Percentiles rank a stretch among this genome's conserved stretches.
phyloP scores from a whole-genome alignment of 176 grass and related monocot genomes.

The Themeda triandra region DNA sequence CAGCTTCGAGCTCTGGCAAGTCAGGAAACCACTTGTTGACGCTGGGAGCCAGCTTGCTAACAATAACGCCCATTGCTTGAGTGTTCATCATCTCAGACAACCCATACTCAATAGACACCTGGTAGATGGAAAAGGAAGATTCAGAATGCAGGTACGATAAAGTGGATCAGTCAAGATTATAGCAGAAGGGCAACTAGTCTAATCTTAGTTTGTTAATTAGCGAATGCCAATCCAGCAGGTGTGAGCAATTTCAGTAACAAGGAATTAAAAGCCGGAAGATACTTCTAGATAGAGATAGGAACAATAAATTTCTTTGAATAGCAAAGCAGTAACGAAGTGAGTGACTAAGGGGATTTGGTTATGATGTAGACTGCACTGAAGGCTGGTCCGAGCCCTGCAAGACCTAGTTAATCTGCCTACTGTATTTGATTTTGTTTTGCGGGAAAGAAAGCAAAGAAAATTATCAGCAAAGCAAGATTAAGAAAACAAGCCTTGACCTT shows the following conservation, averaged over 20 bases:
- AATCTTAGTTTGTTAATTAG: not conserved
- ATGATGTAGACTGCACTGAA: not conserved
- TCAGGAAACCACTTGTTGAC: constrained; percentile 61
- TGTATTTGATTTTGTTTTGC: not conserved
- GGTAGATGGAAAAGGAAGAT: not conserved
- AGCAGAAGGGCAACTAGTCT: not conserved
- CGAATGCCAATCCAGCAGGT: not conserved
- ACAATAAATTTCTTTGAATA: not conserved
- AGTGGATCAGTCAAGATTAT: not conserved
- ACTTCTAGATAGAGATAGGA: too few species aligned
- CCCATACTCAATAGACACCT: constrained; percentile 84
- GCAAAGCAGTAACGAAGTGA: not conserved
- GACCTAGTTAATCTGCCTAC: not conserved
- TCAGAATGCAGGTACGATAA: not conserved
- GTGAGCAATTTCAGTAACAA: not conserved
- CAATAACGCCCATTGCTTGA: constrained; percentile 41
- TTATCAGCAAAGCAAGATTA: not conserved
- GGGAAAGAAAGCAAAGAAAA: not conserved
- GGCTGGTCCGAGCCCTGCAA: not conserved
- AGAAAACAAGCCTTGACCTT: constrained; percentile 56
- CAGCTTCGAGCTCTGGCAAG: constrained; percentile 48
- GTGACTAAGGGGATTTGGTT: not conserved
- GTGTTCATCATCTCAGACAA: constrained; percentile 78
- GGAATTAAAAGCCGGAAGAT: not conserved
- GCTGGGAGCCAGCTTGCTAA: constrained; percentile 24